These are phyloP conservation scores for Delphinella strobiligena DNA, from an alignment of 2,329 filamentous ascomycete species.

Conservation along the genomic window DNA sequence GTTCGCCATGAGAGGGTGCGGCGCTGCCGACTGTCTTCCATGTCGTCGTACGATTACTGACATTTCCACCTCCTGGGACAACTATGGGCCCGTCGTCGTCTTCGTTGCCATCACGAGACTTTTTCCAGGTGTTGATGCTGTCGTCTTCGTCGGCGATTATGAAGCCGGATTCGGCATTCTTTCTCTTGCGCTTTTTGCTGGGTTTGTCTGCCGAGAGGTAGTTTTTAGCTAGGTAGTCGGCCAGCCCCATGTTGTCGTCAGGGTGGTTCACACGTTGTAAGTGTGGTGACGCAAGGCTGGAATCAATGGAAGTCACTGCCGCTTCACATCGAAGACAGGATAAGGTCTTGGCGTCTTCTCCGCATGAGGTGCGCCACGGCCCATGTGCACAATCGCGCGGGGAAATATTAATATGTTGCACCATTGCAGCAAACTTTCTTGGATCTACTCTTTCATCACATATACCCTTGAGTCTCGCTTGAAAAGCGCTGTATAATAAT, in stretches of 20 bases:
- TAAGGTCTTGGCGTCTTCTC: too few relatives aligned
- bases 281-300: too few relatives aligned
- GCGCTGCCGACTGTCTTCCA: constrained; percentile 62
- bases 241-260: constrained; percentile 45
- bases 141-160: constrained; percentile 43
- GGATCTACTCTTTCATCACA: not conserved
- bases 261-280: not conserved
- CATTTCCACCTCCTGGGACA: constrained; percentile 41
- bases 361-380: too few relatives aligned
- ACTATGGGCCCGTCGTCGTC: constrained; percentile 42
- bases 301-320: too few relatives aligned
- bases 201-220: constrained; percentile 60
- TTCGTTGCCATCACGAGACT: constrained; percentile 34
- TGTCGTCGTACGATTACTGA: constrained; percentile 67
- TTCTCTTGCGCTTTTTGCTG: constrained; percentile 41
- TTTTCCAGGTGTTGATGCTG: constrained; percentile 36
- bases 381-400: too few relatives aligned
- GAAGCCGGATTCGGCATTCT: constrained; percentile 28
- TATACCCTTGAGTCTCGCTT: not conserved
- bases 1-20: constrained; percentile 38
- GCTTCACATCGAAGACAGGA: too few relatives aligned
- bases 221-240: constrained; percentile 79
- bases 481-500: too few relatives aligned
- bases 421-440: too few relatives aligned
- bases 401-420: too few relatives aligned